phyloP scores from a whole-genome alignment of 2,329 filamentous ascomycete species.

The Cyphellophora attinorum region DNA sequence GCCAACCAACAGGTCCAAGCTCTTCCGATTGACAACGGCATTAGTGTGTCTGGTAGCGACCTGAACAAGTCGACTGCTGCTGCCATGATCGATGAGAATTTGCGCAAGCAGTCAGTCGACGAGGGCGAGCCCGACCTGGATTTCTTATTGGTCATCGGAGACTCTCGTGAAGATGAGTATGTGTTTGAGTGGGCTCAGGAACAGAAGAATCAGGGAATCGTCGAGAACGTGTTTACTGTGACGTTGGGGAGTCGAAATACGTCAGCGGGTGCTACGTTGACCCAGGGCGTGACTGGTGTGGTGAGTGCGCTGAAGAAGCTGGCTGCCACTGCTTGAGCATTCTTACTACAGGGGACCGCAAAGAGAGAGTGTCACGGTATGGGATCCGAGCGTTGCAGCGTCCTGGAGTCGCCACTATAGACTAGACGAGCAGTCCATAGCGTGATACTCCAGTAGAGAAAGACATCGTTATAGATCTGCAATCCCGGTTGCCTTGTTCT shows the following conservation, averaged over 20 bases:
- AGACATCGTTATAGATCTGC: no score
- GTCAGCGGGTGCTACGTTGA: conserved; percentile 73
- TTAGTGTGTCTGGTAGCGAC: conserved; percentile 75
- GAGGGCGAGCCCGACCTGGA: conserved; percentile 46
- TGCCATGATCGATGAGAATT: conserved; percentile 53
- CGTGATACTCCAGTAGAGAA: no score
- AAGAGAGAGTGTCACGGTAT: no score
- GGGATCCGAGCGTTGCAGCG: no score
- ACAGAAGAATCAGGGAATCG: conserved; percentile 47
- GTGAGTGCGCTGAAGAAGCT: conserved; percentile 1
- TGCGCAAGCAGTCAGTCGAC: conserved; percentile 46
- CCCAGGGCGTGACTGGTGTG: conserved; percentile 79
- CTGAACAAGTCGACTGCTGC: conserved; percentile 85
- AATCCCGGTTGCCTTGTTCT: no score
- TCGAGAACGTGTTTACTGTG: conserved; percentile 70
- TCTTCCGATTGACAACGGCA: conserved; percentile 66
- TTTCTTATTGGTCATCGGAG: conserved; percentile 82
- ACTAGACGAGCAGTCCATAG: no score
- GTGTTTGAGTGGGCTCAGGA: conserved; percentile 92
- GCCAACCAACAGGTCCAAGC: conserved; percentile 76
- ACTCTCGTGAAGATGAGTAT: conserved; percentile 86
- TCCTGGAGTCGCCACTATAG: no score
- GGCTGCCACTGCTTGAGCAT: no score
- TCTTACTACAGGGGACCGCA: no score
- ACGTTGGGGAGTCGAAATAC: conserved; percentile 82